Evolutionary conservation across 345 rosid species (phyloP).

Genomic region (Leavenworthia alabamica): DNA sequence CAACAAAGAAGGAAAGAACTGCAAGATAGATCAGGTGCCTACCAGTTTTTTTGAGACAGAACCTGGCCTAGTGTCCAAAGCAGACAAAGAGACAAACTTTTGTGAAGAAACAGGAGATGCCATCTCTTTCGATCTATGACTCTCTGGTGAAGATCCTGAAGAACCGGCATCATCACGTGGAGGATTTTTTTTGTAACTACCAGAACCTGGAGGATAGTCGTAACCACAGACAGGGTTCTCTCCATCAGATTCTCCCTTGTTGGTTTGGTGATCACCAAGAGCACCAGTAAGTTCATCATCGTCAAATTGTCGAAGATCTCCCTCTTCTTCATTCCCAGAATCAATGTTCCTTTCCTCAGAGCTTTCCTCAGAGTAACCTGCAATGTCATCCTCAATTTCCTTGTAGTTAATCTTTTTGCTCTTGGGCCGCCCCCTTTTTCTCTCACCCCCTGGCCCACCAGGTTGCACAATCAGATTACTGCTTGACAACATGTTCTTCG

Average conservation of each 20-base stretch:
- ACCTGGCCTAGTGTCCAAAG: conserved; percentile 88
- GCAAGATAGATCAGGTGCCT: conserved; percentile 24
- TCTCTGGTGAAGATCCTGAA: conserved; percentile 84
- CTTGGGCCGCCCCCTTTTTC: conserved; percentile 87
- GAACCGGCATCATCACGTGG: conserved; percentile 64
- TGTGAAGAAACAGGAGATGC: conserved; percentile 86
- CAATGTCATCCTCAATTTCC: conserved; percentile 88
- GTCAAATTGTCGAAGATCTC: conserved; percentile 69
- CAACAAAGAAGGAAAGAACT: conserved; percentile 4
- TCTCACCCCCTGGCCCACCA: conserved; percentile 56
- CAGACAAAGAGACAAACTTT: conserved; percentile 95
- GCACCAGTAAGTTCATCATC: conserved; percentile 77
- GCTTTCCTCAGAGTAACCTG: conserved; percentile 80
- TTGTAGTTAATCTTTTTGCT: conserved; percentile 86
- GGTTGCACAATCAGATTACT: conserved; percentile 45
- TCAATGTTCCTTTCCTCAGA: conserved; percentile 75
- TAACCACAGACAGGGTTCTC: conserved; percentile 52
- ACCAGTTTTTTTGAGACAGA: conserved; percentile 78
- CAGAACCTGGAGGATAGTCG: conserved; percentile 50
- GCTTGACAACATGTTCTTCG: conserved; percentile 52
- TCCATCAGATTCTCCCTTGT: conserved; percentile 74
- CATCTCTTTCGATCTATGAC: conserved; percentile 52
- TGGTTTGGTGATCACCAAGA: conserved; percentile 43
- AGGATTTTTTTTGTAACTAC: conserved; percentile 43
- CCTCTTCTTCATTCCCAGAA: conserved; percentile 86